phyloP scores from a whole-genome alignment of 495 filamentous ascomycete genomes.

The Chaetomium cochliodes region DNA sequence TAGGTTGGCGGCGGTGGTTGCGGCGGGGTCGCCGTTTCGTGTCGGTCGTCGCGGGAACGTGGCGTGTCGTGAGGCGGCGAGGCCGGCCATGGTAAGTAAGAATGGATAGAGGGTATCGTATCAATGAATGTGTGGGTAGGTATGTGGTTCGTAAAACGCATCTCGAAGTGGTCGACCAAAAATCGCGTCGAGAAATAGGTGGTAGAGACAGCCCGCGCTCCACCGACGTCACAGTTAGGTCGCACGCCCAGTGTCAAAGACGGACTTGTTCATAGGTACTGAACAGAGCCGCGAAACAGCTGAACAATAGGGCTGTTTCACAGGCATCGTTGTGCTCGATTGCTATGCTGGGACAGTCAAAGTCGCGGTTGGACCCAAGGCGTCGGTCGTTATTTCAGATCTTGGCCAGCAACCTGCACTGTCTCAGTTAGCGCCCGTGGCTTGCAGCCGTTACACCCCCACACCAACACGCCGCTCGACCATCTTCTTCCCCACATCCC shows the following conservation, averaged over 20 bases:
- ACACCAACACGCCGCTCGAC: too few relatives aligned
- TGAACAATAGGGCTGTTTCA: too few relatives aligned
- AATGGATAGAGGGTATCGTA: neutral
- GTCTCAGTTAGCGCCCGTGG: too few relatives aligned
- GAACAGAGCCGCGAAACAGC: too few relatives aligned
- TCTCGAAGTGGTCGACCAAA: neutral
- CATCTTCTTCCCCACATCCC: constrained; percentile 61
- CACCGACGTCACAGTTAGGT: constrained; percentile 4
- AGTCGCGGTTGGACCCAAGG: too few relatives aligned
- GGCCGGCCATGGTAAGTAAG: constrained; percentile 20
- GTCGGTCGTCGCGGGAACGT: constrained; percentile 1
- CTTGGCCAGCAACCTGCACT: too few relatives aligned
- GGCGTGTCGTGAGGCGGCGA: constrained; percentile 30
- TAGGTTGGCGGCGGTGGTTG: neutral
- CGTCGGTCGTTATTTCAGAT: too few relatives aligned
- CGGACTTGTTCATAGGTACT: too few relatives aligned
- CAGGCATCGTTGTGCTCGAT: too few relatives aligned
- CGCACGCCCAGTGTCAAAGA: neutral
- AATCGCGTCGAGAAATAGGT: neutral
- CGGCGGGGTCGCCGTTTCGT: neutral
- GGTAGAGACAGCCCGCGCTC: neutral
- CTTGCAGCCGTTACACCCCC: too few relatives aligned
- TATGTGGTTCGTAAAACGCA: neutral
- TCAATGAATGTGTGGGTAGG: neutral
- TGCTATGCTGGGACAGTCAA: too few relatives aligned